Conservation (phyloP, 164 flowering plant genomes). For the Tetrastigma voinierianum region DNA sequence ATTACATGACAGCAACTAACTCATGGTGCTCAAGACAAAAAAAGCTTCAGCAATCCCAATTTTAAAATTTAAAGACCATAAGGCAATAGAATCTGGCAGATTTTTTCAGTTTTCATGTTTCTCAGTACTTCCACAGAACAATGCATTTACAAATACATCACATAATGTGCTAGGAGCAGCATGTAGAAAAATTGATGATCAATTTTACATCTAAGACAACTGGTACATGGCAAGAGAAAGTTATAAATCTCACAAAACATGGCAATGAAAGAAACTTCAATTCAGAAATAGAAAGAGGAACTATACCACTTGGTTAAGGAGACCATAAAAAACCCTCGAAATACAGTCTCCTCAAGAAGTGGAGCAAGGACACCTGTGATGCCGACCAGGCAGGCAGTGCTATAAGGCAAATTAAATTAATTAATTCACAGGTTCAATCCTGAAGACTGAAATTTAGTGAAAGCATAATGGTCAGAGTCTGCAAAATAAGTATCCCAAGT, state of each 20-base stretch:
- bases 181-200: too few species aligned
- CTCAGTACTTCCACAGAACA: not conserved
- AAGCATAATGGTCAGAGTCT: not conserved
- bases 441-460: not conserved
- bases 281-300: conserved; percentile 3
- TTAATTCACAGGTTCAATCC: conserved; percentile 1
- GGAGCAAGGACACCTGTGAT: conserved; percentile 92
- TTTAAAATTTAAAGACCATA: not conserved
- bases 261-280: not conserved
- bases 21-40: too few species aligned
- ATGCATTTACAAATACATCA: too few species aligned
- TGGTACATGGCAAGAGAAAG: not conserved
- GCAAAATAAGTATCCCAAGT: not conserved
- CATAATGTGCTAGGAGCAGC: too few species aligned
- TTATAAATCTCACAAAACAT: not conserved
- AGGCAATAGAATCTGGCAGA: not conserved
- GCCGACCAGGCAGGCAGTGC: conserved; percentile 84
- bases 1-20: too few species aligned
- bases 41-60: not conserved
- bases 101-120: not conserved
- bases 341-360: conserved; percentile 85
- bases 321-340: conserved; percentile 91
- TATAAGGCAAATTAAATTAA: conserved; percentile 25
- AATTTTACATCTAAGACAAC: too few species aligned
- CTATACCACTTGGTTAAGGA: conserved; percentile 85